phyloP scores from a whole-genome alignment of 1,284 basidiomycete species.

The Coniophora puteana region DNA sequence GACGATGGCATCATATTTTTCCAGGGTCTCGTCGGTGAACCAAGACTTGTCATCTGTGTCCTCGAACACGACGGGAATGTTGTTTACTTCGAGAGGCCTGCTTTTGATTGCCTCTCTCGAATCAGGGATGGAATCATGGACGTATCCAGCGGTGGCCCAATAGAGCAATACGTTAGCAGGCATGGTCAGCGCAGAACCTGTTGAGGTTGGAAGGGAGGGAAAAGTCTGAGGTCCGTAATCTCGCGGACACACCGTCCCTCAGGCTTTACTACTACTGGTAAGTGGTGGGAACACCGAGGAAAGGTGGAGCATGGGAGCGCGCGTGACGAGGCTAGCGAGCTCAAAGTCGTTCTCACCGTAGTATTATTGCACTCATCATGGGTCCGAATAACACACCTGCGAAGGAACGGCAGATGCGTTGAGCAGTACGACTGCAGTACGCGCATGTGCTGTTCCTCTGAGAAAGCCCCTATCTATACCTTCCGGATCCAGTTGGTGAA shows the following conservation, averaged over 20 bases:
- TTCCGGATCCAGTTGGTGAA: too few relatives aligned
- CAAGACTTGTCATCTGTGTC: constrained; percentile 50
- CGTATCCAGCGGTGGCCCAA: constrained; percentile 42
- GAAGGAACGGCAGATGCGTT: too few relatives aligned
- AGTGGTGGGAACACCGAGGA: neutral
- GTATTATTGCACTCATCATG: too few relatives aligned
- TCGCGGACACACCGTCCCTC: neutral
- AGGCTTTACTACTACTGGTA: neutral
- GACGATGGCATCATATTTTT: constrained; percentile 51
- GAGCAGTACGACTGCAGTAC: too few relatives aligned
- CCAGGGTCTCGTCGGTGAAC: constrained; percentile 49
- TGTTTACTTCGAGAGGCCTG: constrained; percentile 33
- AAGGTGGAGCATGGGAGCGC: too few relatives aligned
- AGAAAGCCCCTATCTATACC: too few relatives aligned
- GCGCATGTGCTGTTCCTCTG: too few relatives aligned
- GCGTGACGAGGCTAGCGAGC: too few relatives aligned
- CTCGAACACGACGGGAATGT: constrained; percentile 48
- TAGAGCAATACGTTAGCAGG: constrained; percentile 36
- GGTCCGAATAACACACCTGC: too few relatives aligned
- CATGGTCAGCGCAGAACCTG: constrained; percentile 12
- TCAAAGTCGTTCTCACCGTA: too few relatives aligned
- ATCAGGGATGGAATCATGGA: constrained; percentile 65
- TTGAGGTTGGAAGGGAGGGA: neutral
- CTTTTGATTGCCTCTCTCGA: constrained; percentile 51
- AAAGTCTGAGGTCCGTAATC: too few relatives aligned